Percentiles rank a stretch among this genome's conserved stretches.
These are phyloP conservation scores for Nosema muscidifuracis DNA, from an alignment of 371 early-diverging fungal species.

Conservation along the genomic window DNA sequence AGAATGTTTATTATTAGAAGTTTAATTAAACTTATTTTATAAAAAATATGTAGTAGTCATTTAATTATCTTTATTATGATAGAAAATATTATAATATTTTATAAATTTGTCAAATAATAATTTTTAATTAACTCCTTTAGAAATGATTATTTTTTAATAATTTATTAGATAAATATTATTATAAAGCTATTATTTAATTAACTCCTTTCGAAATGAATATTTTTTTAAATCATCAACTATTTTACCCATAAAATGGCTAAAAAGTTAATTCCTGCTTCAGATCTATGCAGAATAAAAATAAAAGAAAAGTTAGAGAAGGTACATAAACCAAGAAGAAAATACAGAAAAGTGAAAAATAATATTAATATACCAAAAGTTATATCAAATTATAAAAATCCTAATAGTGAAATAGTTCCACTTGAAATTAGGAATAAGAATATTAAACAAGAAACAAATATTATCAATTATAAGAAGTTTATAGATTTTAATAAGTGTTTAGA, in stretches of 20 bases:
- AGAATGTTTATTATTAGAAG: constrained; percentile 48
- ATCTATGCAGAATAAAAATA: not conserved
- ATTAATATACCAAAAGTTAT: not conserved
- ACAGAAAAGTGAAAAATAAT: constrained; percentile 6
- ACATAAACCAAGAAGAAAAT: not conserved
- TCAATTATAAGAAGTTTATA: constrained; percentile 3
- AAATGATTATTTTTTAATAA: too few species aligned
- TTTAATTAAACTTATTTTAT: too few species aligned
- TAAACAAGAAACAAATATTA: constrained; percentile 4
- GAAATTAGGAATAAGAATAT: not conserved
- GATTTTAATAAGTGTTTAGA: constrained; percentile 17
- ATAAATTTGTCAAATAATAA: too few species aligned
- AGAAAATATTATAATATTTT: too few species aligned
- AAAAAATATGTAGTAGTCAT: not conserved
- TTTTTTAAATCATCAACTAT: too few species aligned
- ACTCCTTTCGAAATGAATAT: too few species aligned
- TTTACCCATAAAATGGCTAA: too few species aligned
- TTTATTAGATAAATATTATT: too few species aligned
- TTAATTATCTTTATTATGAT: not conserved
- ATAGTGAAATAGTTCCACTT: constrained; percentile 8
- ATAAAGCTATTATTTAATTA: too few species aligned
- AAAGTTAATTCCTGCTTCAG: not conserved
- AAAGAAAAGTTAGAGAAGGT: not conserved
- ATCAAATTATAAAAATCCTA: constrained; percentile 29
- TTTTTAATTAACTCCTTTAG: too few species aligned